phyloP scores from a whole-genome alignment of 169 alveolate species.

The Perkinsus olseni region DNA sequence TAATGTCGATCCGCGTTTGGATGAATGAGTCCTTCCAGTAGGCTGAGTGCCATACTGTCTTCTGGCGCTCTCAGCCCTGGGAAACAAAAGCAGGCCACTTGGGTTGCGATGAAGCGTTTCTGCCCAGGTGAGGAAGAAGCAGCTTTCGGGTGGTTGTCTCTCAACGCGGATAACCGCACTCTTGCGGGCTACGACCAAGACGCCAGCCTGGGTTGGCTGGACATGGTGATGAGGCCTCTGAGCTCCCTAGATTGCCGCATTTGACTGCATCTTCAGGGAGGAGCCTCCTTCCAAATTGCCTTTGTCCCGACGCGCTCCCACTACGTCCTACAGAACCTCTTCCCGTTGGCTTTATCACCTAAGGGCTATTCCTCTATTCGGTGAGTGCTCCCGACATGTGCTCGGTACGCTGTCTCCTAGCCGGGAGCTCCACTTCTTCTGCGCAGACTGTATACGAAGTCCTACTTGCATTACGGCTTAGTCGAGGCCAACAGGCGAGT shows the following conservation, averaged over 20 bases:
- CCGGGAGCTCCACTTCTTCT: background rate
- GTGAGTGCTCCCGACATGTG: background rate
- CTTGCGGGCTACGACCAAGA: background rate
- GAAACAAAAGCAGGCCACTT: too few species aligned
- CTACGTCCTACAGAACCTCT: background rate
- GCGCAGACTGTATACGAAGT: background rate
- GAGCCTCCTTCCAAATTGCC: background rate
- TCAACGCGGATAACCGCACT: background rate
- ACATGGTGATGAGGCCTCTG: background rate
- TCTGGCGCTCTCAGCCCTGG: too few species aligned
- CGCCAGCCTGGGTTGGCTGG: background rate
- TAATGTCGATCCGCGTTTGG: too few species aligned
- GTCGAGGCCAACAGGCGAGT: background rate
- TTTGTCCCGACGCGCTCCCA: background rate
- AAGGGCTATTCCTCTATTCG: background rate
- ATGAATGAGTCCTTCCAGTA: too few species aligned
- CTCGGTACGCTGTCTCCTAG: background rate
- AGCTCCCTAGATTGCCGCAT: background rate
- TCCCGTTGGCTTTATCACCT: background rate
- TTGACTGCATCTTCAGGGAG: background rate
- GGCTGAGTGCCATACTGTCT: too few species aligned
- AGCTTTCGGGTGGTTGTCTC: background rate
- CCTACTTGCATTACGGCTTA: background rate
- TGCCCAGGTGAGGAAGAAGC: background rate
- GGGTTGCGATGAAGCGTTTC: background rate